Percentiles rank a stretch among this genome's conserved stretches.
phyloP scores from a whole-genome alignment of 2,329 filamentous ascomycete genomes.

The Tothia fuscella region DNA sequence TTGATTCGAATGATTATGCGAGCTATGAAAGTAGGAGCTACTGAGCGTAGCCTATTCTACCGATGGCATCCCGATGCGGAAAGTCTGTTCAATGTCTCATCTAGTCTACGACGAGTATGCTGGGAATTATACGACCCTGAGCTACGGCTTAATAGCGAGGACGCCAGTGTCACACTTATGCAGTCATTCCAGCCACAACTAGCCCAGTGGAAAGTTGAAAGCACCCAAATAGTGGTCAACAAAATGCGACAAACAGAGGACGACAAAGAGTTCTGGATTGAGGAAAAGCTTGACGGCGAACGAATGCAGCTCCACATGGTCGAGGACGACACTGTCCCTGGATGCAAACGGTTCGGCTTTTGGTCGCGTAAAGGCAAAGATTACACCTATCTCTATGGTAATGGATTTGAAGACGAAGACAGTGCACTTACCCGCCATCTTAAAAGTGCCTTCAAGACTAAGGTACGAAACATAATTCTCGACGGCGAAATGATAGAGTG shows the following conservation, averaged over 20 bases:
- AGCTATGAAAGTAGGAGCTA: conserved; percentile 63
- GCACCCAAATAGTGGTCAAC: conserved; percentile 67
- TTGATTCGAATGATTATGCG: conserved; percentile 84
- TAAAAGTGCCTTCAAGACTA: conserved; percentile 60
- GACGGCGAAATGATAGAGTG: conserved; percentile 99
- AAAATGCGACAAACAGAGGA: conserved; percentile 53
- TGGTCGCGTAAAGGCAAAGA: conserved; percentile 96
- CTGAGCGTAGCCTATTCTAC: conserved; percentile 75
- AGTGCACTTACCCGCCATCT: conserved; percentile 73
- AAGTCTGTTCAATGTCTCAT: conserved; percentile 70
- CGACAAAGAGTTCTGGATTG: conserved; percentile 81
- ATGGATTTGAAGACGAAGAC: conserved; percentile 58
- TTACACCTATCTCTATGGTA: conserved; percentile 88
- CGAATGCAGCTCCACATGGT: conserved; percentile 94
- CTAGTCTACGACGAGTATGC: conserved; percentile 78
- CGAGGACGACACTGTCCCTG: conserved; percentile 53
- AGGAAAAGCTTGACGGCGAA: conserved; percentile 95
- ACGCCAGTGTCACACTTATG: conserved; percentile 69
- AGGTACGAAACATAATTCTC: conserved; percentile 76
- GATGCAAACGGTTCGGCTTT: conserved; percentile 67
- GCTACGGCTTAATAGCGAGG: conserved; percentile 60
- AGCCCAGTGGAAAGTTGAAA: conserved; percentile 79
- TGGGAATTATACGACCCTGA: conserved; percentile 78
- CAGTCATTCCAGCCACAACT: conserved; percentile 94
- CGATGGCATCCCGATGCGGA: conserved; percentile 43